These are phyloP conservation scores for Populus hybrid DNA, from an alignment of 441 rosid species.

Conservation along the genomic window DNA sequence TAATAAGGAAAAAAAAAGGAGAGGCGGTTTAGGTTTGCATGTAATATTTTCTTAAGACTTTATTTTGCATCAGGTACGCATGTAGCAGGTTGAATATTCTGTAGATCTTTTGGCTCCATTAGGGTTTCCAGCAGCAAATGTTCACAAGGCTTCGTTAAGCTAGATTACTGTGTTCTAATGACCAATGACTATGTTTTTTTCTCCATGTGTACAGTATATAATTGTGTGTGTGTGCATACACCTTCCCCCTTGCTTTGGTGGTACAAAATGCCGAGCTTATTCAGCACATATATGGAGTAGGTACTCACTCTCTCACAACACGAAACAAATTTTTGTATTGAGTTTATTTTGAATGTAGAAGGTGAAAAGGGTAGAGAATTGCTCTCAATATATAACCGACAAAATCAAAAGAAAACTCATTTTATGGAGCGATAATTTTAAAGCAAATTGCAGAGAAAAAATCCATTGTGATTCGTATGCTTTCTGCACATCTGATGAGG, in stretches of 20 bases:
- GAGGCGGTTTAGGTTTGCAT: slow-evolving; percentile 20
- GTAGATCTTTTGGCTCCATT: not conserved
- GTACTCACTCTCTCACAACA: not conserved
- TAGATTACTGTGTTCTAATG: not conserved
- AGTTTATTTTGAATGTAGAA: too few relatives aligned
- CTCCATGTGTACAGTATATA: not conserved
- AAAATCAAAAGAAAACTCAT: too few relatives aligned
- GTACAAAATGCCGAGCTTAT: not conserved
- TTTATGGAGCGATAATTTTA: not conserved
- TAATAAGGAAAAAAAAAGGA: not conserved
- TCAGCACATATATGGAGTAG: not conserved
- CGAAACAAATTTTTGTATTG: not conserved
- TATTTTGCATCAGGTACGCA: not conserved
- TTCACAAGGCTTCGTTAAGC: not conserved
- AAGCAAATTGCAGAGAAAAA: not conserved
- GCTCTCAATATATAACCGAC: not conserved
- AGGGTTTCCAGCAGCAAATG: not conserved
- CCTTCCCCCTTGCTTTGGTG: not conserved
- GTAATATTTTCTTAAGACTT: not conserved
- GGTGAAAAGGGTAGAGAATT: too few relatives aligned
- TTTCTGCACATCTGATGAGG: not conserved
- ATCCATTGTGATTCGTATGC: not conserved
- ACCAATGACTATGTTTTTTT: not conserved
- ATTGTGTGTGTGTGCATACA: too few relatives aligned
- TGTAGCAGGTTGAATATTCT: not conserved